These are phyloP conservation scores for Candida sanyaensis DNA, from an alignment of 1,139 yeast species.

Conservation along the genomic window DNA sequence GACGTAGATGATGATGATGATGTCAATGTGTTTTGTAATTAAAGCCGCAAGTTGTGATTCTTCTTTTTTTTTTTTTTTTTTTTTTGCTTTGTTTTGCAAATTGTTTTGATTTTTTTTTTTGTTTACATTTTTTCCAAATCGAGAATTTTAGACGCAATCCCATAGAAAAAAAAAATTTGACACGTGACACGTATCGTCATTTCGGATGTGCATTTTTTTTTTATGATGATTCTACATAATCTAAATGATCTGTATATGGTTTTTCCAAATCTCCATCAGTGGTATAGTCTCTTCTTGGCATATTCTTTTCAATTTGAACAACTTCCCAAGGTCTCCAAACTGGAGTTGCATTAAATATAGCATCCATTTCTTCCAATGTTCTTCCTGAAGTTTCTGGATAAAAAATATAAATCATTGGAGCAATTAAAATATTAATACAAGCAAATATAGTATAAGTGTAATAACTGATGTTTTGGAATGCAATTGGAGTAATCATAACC, in stretches of 20 bases:
- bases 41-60: background rate
- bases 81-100: background rate
- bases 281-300: slow-evolving; percentile 4
- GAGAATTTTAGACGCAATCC: background rate
- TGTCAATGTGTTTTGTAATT: background rate
- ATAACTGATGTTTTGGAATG: slow-evolving; percentile 31
- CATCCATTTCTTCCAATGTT: slow-evolving; percentile 62
- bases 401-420: slow-evolving; percentile 55
- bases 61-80: background rate
- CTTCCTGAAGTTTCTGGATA: slow-evolving; percentile 65
- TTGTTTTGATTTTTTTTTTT: background rate
- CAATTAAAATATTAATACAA: slow-evolving; percentile 45
- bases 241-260: slow-evolving; percentile 10
- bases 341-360: slow-evolving; percentile 51
- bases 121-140: background rate
- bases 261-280: slow-evolving; percentile 10
- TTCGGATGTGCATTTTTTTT: too few species aligned
- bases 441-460: slow-evolving; percentile 39
- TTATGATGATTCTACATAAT: slow-evolving; percentile 3
- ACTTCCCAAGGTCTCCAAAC: slow-evolving; percentile 38
- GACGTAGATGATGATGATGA: background rate
- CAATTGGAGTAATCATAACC: slow-evolving; percentile 40
- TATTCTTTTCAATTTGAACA: slow-evolving; percentile 33
- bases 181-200: background rate
- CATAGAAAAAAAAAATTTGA: background rate